Evolutionary conservation across 208 protist species (phyloP).

Genomic region (Borovskyia barvae): DNA sequence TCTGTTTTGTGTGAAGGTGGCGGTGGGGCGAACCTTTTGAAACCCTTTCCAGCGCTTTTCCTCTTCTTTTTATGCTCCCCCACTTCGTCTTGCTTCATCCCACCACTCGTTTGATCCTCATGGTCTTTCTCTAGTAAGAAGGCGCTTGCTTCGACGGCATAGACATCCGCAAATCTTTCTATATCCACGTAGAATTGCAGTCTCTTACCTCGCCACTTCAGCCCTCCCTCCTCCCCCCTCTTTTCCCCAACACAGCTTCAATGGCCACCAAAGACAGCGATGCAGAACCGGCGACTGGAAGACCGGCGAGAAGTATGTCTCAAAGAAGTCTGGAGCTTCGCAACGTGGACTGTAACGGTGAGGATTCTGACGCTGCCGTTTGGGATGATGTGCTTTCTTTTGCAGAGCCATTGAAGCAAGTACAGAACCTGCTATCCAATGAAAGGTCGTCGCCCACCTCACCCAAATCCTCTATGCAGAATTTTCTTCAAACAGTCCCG

Average conservation of each 20-base stretch:
- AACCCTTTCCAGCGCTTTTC: too few species aligned
- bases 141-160: too few species aligned
- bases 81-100: too few species aligned
- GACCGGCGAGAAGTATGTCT: background rate
- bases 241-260: background rate
- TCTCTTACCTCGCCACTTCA: background rate
- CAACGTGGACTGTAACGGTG: constrained; percentile 14
- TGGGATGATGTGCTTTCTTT: constrained; percentile 20
- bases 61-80: too few species aligned
- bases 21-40: too few species aligned
- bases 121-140: too few species aligned
- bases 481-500: constrained; percentile 71
- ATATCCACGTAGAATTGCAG: too few species aligned
- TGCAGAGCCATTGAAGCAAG: constrained; percentile 29
- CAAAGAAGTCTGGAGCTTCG: background rate
- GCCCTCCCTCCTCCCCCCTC: background rate
- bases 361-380: constrained; percentile 6
- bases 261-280: background rate
- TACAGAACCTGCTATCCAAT: constrained; percentile 10
- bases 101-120: too few species aligned
- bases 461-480: constrained; percentile 43
- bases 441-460: background rate
- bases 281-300: background rate
- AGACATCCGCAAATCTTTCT: too few species aligned
- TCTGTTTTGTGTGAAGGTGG: too few species aligned